Percentiles rank a stretch among this genome's conserved stretches.
Evolutionary conservation across 768 basidiomycete genomes (phyloP).

Genomic region (Crassisporium funariophilum): DNA sequence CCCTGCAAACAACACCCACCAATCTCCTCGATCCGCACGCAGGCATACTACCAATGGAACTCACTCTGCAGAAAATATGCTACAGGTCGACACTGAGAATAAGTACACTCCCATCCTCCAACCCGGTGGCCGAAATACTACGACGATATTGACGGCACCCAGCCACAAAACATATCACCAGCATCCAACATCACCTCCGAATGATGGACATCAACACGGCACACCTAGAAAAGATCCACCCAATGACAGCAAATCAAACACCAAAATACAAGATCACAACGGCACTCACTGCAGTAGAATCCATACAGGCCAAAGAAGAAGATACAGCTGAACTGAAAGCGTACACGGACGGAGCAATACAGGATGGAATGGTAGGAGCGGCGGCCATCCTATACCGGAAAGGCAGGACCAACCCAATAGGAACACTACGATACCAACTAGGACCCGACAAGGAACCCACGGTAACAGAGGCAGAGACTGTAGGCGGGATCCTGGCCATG

Average conservation of each 20-base stretch:
- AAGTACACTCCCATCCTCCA: not conserved
- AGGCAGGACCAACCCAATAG: no score
- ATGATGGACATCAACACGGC: not conserved
- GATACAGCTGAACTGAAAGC: not conserved
- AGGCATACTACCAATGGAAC: conserved; percentile 6
- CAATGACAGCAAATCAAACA: not conserved
- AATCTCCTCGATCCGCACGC: conserved; percentile 18
- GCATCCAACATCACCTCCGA: not conserved
- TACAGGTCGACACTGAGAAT: not conserved
- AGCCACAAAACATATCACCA: not conserved
- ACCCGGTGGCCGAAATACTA: not conserved
- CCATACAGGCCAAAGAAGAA: not conserved
- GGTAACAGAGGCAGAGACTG: not conserved
- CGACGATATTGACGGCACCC: not conserved
- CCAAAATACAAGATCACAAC: not conserved
- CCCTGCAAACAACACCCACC: conserved; percentile 14
- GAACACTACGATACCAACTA: not conserved
- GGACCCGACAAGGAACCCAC: not conserved
- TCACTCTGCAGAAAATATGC: not conserved
- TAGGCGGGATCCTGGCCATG: not conserved
- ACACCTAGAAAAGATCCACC: not conserved
- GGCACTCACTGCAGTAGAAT: not conserved
- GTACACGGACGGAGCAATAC: not conserved
- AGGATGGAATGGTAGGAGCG: not conserved
- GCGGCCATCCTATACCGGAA: not conserved